These are phyloP conservation scores for Meyerozyma carpophila DNA, from an alignment of 1,139 yeast species.

Conservation along the genomic window DNA sequence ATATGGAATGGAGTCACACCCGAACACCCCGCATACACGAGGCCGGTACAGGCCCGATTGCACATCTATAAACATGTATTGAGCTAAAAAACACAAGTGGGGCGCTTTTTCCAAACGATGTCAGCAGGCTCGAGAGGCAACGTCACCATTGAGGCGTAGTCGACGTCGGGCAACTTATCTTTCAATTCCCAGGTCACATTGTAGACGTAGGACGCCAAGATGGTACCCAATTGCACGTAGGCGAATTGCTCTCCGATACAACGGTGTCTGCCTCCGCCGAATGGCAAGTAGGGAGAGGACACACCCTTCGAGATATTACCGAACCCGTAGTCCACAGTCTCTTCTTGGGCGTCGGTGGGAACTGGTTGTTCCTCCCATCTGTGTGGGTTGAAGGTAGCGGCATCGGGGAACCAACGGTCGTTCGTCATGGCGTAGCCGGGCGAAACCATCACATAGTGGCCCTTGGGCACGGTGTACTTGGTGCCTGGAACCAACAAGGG, in stretches of 20 bases:
- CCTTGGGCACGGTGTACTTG: constrained; percentile 76
- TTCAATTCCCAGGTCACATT: constrained; percentile 73
- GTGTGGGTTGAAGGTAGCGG: constrained; percentile 69
- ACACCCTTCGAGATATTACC: constrained; percentile 97
- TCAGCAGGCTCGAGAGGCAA: constrained; percentile 78
- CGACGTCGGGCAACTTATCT: constrained; percentile 62
- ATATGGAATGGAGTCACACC: neutral
- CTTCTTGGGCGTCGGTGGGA: constrained; percentile 33
- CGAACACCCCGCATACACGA: neutral
- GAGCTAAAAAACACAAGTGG: constrained; percentile 19
- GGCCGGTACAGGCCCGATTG: neutral
- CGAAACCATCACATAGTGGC: constrained; percentile 84
- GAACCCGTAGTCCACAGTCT: constrained; percentile 85
- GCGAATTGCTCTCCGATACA: constrained; percentile 99
- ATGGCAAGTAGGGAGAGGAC: constrained; percentile 90
- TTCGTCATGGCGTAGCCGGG: constrained; percentile 88
- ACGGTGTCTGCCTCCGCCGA: constrained; percentile 99
- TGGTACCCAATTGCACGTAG: constrained; percentile 84
- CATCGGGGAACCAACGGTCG: constrained; percentile 73
- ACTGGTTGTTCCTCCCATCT: constrained; percentile 70
- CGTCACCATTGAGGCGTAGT: constrained; percentile 91
- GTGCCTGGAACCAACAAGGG: constrained; percentile 79
- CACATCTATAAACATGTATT: neutral
- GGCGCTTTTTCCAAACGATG: constrained; percentile 71
- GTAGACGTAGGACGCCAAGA: constrained; percentile 71